phyloP scores from a whole-genome alignment of 495 filamentous ascomycete species.

The Xylaria cubensis region DNA sequence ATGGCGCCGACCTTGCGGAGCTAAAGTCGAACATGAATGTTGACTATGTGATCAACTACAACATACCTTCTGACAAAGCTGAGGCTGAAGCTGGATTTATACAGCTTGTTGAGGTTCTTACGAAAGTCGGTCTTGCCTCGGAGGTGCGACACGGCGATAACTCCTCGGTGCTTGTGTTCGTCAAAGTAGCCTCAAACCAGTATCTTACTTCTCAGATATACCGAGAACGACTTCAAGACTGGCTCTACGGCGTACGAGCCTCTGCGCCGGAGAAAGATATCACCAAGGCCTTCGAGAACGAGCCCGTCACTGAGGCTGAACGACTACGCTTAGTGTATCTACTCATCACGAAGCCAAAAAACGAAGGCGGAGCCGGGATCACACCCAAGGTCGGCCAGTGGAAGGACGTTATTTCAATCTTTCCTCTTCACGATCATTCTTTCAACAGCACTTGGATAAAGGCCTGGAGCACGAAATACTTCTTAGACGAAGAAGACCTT shows the following conservation, averaged over 20 bases:
- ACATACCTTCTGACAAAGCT: conserved; percentile 67
- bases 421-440: conserved; percentile 84
- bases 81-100: conserved; percentile 75
- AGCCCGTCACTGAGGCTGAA: conserved; percentile 86
- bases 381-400: conserved; percentile 82
- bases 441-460: conserved; percentile 93
- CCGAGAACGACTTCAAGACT: conserved; percentile 84
- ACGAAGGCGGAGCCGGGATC: conserved; percentile 90
- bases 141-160: conserved; percentile 85
- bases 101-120: conserved; percentile 74
- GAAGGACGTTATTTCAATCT: conserved; percentile 83
- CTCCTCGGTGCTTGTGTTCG: conserved; percentile 80
- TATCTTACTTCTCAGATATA: conserved; percentile 70
- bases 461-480: conserved; percentile 83
- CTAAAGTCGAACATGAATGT: conserved; percentile 59
- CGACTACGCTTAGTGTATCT: conserved; percentile 83
- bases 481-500: conserved; percentile 77
- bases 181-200: conserved; percentile 72
- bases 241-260: conserved; percentile 88
- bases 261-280: conserved; percentile 79
- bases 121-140: conserved; percentile 76
- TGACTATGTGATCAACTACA: conserved; percentile 91
- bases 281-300: conserved; percentile 62
- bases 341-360: conserved; percentile 80
- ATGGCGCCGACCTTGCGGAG: conserved; percentile 38